Evolutionary conservation across 2,329 filamentous ascomycete genomes (phyloP).

Genomic region (Aspergillus oerlinghausenensis): DNA sequence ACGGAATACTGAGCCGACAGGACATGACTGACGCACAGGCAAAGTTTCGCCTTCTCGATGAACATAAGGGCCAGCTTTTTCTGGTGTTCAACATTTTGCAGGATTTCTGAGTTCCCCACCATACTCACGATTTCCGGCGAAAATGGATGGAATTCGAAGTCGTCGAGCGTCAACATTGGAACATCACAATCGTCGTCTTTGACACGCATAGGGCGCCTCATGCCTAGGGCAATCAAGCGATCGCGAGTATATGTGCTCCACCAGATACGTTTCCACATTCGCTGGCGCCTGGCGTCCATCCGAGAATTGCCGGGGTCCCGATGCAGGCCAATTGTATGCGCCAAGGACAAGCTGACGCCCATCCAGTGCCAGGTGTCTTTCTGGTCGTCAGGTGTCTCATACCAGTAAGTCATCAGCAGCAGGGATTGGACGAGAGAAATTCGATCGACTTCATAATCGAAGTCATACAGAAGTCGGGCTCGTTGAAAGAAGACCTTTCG

Average conservation of each 20-base stretch:
- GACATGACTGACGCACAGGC: constrained; percentile 83
- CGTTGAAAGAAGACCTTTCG: constrained; percentile 86
- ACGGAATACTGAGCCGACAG: constrained; percentile 90
- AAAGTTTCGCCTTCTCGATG: constrained; percentile 85
- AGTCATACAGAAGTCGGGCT: constrained; percentile 86
- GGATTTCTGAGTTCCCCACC: constrained; percentile 63
- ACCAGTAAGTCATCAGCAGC: constrained; percentile 94
- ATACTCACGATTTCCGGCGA: constrained; percentile 65
- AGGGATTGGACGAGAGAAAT: constrained; percentile 84
- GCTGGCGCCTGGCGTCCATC: constrained; percentile 69
- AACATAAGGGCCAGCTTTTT: constrained; percentile 79
- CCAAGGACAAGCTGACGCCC: constrained; percentile 88
- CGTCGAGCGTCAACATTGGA: constrained; percentile 76
- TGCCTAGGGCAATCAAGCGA: constrained; percentile 84
- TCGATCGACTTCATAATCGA: constrained; percentile 89
- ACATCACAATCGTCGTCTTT: constrained; percentile 93
- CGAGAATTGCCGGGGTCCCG: constrained; percentile 75
- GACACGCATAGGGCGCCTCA: constrained; percentile 87
- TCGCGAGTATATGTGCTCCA: constrained; percentile 98
- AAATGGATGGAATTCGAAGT: constrained; percentile 74
- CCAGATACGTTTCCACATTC: constrained; percentile 92
- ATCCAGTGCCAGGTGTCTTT: constrained; percentile 99
- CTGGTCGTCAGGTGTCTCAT: constrained; percentile 92
- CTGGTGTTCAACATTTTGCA: constrained; percentile 69
- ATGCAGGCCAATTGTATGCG: constrained; percentile 89